Conservation (phyloP, 352 stramenopile species). For the Pythium insidiosum region DNA sequence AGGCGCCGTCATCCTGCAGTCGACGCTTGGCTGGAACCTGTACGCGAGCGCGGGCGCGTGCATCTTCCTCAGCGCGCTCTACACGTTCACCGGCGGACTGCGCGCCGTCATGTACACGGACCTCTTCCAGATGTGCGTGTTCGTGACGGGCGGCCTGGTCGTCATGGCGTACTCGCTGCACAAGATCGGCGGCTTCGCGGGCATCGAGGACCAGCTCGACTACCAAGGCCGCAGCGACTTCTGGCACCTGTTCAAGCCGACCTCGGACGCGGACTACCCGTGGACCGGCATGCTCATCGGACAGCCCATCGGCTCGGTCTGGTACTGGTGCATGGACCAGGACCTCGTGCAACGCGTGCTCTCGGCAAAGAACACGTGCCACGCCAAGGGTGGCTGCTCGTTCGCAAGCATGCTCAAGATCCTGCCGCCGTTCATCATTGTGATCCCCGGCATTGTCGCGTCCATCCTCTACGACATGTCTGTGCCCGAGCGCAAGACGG, state of each 20-base stretch:
- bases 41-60: conserved; percentile 39
- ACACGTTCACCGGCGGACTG: conserved; percentile 50
- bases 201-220: conserved; percentile 36
- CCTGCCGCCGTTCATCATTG: conserved; percentile 58
- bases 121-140: conserved; percentile 61
- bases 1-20: conserved; percentile 49
- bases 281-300: conserved; percentile 69
- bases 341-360: conserved; percentile 58
- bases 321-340: conserved; percentile 75
- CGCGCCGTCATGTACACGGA: conserved; percentile 70
- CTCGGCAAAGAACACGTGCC: conserved; percentile 57
- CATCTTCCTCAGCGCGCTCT: conserved; percentile 43
- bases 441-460: conserved; percentile 55
- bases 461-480: conserved; percentile 54
- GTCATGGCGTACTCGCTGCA: conserved; percentile 43
- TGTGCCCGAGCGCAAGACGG: conserved; percentile 35
- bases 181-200: conserved; percentile 45
- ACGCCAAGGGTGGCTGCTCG: conserved; percentile 44
- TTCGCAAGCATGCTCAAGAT: conserved; percentile 57
- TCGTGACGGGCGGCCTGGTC: conserved; percentile 46
- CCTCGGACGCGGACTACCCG: conserved; percentile 44
- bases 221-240: conserved; percentile 30
- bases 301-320: conserved; percentile 47
- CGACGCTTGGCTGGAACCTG: conserved; percentile 52
- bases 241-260: conserved; percentile 50